Evolutionary conservation across 768 basidiomycete genomes (phyloP), one percentile per base, ranked within the genome.

Genomic region (Pleurotus salmoneostramineus): DNA sequence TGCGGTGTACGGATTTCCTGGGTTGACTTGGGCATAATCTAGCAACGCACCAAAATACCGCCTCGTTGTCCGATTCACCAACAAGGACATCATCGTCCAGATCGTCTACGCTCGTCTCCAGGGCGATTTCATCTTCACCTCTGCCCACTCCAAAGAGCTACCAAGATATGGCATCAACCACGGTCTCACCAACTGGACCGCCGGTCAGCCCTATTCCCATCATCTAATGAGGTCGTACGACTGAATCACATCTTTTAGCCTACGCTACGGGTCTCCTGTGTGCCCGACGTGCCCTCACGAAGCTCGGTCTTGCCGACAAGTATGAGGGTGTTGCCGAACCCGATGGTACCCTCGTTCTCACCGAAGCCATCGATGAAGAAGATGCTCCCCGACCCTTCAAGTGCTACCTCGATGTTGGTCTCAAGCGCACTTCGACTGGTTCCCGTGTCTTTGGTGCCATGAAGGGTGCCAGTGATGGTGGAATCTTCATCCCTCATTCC

Each of bases 361-460:
- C 88, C n/a, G 92, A 98, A 75, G 74, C 84, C 51, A 80, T 95
- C 58, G 93, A 93, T 55, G 92, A 84, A 8, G 95, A 98, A 58
- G 94, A 95, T 68, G 93, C 92, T 50, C 95, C 96, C 48, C 85
- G 95, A 58, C 97, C 97, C n/a, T 99, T 99, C 87, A 99, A 98
- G 77, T 86, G 84, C 69, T 99, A 91, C 83, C 93, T 99, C 68
- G 97, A 98, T 71, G 96, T 97, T 72, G 97, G 97, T 76, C 83
- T 99, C 68, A 94, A 88, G 77, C 93, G 95, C 67, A 99, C 97
- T 45, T 95, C 96, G 56, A 98, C 97, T 50, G 97, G 97, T 68
- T 88, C 92, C 62, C 94, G 97, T 72, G 85, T 99, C 46, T 99
- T 99, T 69, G 97, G 93, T 75, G 97, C 96, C 59, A 84, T 98